phyloP scores from a whole-genome alignment of 148 eudicot genomes.

The Fagopyrum homotropicum region DNA sequence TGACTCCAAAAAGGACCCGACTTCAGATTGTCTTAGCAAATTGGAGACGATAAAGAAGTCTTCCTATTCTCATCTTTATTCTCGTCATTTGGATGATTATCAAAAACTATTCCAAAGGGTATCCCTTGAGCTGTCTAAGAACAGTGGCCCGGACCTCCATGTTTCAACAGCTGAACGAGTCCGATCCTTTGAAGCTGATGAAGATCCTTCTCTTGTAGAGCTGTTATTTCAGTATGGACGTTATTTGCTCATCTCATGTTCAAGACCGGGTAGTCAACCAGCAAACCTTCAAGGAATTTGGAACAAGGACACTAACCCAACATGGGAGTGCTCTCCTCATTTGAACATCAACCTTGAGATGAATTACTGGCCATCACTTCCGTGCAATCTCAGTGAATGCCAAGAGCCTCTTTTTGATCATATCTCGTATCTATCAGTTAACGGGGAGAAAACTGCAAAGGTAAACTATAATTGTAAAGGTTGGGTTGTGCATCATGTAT shows the following conservation, averaged over 20 bases:
- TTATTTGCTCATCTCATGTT: slow-evolving; percentile 70
- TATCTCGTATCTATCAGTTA: slow-evolving; percentile 47
- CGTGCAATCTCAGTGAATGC: slow-evolving; percentile 74
- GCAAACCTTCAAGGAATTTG: slow-evolving; percentile 89
- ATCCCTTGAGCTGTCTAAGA: slow-evolving; percentile 65
- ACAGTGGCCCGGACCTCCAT: slow-evolving; percentile 12
- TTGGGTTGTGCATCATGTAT: slow-evolving; percentile 84
- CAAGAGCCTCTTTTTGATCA: slow-evolving; percentile 75
- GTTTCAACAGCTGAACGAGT: slow-evolving; percentile 55
- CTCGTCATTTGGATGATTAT: slow-evolving; percentile 73
- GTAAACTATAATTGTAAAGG: slow-evolving; percentile 73
- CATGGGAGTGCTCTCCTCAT: slow-evolving; percentile 91
- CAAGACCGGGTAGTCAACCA: slow-evolving; percentile 74
- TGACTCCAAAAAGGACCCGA: slow-evolving; percentile 55
- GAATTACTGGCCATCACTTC: slow-evolving; percentile 90
- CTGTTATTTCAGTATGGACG: slow-evolving; percentile 86
- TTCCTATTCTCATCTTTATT: slow-evolving; percentile 50
- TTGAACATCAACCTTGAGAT: slow-evolving; percentile 87
- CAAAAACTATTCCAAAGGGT: slow-evolving; percentile 70
- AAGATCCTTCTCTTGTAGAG: slow-evolving; percentile 84
- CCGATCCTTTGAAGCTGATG: slow-evolving; percentile 53
- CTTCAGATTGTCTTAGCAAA: slow-evolving; percentile 32
- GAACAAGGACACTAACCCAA: slow-evolving; percentile 56
- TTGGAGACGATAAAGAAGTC: slow-evolving; percentile 31
- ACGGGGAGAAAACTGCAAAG: slow-evolving; percentile 65